These are phyloP conservation scores for Inonotus hispidus DNA, from an alignment of 1,284 basidiomycete species.

Conservation along the genomic window DNA sequence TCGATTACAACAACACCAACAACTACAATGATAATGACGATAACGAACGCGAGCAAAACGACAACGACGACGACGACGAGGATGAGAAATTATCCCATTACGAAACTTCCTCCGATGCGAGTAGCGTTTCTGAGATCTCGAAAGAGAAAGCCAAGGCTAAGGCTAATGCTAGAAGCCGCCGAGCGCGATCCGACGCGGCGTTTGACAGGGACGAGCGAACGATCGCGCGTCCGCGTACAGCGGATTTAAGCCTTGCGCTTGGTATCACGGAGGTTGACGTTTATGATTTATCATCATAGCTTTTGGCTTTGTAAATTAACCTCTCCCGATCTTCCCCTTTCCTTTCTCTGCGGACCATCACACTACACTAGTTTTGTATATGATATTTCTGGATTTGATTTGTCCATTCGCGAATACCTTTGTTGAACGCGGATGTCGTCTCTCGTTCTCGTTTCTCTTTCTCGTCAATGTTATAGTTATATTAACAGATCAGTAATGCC, in stretches of 20 bases:
- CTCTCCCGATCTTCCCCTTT: too few relatives aligned
- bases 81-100: neutral
- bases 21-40: neutral
- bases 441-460: too few relatives aligned
- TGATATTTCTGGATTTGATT: too few relatives aligned
- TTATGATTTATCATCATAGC: neutral
- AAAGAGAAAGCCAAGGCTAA: neutral
- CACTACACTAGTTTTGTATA: too few relatives aligned
- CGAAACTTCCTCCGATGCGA: neutral
- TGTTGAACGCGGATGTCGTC: too few relatives aligned
- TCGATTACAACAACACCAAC: neutral
- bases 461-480: too few relatives aligned
- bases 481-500: too few relatives aligned
- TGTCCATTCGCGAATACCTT: too few relatives aligned
- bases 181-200: neutral
- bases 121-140: neutral
- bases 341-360: too few relatives aligned
- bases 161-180: too few relatives aligned
- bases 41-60: neutral
- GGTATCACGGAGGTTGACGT: neutral
- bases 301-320: neutral
- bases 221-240: neutral
- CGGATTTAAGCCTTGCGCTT: neutral
- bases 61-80: neutral
- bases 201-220: neutral